phyloP scores from a whole-genome alignment of 2,329 filamentous ascomycete species.

The Chaetomium strumarium region DNA sequence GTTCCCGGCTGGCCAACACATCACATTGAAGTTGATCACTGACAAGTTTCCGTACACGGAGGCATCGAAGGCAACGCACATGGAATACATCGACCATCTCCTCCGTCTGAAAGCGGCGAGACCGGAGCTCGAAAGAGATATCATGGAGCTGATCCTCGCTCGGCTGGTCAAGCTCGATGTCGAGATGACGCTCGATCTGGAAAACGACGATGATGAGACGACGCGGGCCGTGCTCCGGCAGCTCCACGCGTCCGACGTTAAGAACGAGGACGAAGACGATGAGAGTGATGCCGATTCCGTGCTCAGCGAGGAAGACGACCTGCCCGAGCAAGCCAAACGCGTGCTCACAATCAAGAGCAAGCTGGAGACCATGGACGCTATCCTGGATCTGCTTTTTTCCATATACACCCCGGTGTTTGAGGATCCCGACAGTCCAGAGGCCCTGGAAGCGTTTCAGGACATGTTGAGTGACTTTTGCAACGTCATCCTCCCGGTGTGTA shows the following conservation, averaged over 20 bases:
- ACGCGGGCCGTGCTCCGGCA: slow-evolving; percentile 65
- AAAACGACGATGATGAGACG: slow-evolving; percentile 85
- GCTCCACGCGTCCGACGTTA: slow-evolving; percentile 35
- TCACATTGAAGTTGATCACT: slow-evolving; percentile 61
- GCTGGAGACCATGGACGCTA: slow-evolving; percentile 84
- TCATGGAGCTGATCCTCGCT: slow-evolving; percentile 77
- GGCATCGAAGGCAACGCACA: slow-evolving; percentile 71
- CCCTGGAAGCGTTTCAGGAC: slow-evolving; percentile 68
- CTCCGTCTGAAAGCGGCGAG: slow-evolving; percentile 71
- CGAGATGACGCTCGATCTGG: slow-evolving; percentile 87
- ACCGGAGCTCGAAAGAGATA: slow-evolving; percentile 69
- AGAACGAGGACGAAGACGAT: slow-evolving; percentile 48
- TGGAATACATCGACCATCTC: slow-evolving; percentile 83
- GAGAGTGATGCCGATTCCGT: slow-evolving; percentile 66
- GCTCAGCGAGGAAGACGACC: slow-evolving; percentile 62
- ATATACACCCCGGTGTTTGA: slow-evolving; percentile 71
- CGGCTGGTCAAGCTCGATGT: slow-evolving; percentile 91
- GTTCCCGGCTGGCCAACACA: slow-evolving; percentile 70
- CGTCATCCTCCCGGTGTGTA: slow-evolving; percentile 68
- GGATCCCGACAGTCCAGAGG: slow-evolving; percentile 60
- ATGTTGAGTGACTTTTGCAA: slow-evolving; percentile 80
- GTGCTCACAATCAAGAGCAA: slow-evolving; percentile 72
- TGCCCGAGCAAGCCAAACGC: slow-evolving; percentile 55
- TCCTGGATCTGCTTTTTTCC: slow-evolving; percentile 81
- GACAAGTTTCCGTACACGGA: slow-evolving; percentile 69